Evolutionary conservation across 2,329 filamentous ascomycete genomes (phyloP).

Genomic region (Ophiostoma sp.): DNA sequence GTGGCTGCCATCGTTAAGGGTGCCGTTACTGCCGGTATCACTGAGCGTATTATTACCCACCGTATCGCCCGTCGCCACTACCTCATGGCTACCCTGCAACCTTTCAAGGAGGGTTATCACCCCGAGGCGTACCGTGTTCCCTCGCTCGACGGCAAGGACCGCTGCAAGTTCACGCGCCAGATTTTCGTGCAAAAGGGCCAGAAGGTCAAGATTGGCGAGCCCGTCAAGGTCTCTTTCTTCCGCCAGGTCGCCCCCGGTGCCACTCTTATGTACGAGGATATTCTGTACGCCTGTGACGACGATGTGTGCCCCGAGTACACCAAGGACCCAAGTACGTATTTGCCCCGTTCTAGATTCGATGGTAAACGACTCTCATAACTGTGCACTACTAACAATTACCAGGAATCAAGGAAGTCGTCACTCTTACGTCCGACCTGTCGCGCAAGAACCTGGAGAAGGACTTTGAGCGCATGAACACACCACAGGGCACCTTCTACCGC

Average conservation of each 20-base stretch:
- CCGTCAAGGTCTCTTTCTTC: constrained; percentile 98
- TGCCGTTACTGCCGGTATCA: constrained; percentile 95
- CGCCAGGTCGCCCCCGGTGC: constrained; percentile 94
- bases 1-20: constrained; percentile 98
- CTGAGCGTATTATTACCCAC: constrained; percentile 92
- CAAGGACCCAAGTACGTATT: constrained; percentile 91
- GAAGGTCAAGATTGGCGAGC: constrained; percentile 98
- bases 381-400: neutral
- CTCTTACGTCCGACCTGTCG: constrained; percentile 92
- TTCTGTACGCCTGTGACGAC: constrained; percentile 95
- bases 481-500: constrained; percentile 93
- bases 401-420: constrained; percentile 99
- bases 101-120: constrained; percentile 98
- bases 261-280: constrained; percentile 99
- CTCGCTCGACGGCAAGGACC: constrained; percentile 92
- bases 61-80: constrained; percentile 97
- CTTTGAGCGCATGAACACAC: constrained; percentile 98
- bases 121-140: constrained; percentile 97
- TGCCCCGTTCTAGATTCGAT: neutral
- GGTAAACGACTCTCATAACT: no score
- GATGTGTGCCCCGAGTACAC: constrained; percentile 98
- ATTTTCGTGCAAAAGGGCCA: constrained; percentile 99
- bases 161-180: constrained; percentile 97
- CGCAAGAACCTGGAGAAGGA: constrained; percentile 99
- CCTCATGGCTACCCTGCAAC: constrained; percentile 97